Conservation (phyloP, 768 basidiomycete genomes). For the Cyclocybe cylindracea region DNA sequence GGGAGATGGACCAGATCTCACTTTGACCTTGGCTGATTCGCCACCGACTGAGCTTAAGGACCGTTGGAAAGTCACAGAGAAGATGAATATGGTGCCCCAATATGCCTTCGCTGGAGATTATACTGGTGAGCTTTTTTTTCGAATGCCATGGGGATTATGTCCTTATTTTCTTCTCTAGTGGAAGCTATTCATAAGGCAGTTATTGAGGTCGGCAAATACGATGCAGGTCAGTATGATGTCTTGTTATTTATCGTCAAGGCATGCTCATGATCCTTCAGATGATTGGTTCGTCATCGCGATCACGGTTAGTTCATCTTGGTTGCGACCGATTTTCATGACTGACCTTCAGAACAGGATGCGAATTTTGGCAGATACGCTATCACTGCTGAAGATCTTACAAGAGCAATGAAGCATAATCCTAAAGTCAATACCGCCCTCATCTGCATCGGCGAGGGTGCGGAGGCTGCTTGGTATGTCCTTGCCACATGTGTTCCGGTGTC, state of each 20-base stretch:
- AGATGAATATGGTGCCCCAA: constrained; percentile 68
- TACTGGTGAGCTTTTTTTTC: constrained; percentile 42
- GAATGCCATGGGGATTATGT: neutral
- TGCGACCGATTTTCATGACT: neutral
- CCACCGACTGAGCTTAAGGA: constrained; percentile 55
- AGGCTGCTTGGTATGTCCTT: constrained; percentile 53
- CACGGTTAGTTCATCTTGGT: constrained; percentile 35
- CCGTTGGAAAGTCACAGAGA: constrained; percentile 67
- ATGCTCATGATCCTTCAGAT: constrained; percentile 33
- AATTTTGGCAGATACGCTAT: constrained; percentile 68
- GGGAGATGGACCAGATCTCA: constrained; percentile 61
- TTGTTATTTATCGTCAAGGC: neutral
- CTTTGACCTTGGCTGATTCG: constrained; percentile 49
- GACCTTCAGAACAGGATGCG: constrained; percentile 44
- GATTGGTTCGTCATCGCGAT: constrained; percentile 75
- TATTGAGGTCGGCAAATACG: constrained; percentile 58
- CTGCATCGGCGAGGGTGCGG: constrained; percentile 71
- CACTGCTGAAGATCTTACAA: constrained; percentile 55
- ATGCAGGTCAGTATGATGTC: constrained; percentile 45
- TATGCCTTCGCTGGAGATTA: constrained; percentile 71
- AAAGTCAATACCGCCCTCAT: constrained; percentile 70
- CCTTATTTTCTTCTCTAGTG: constrained; percentile 33
- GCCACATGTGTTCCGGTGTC: neutral
- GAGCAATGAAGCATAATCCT: constrained; percentile 57
- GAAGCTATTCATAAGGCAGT: constrained; percentile 68